These are phyloP conservation scores for Kodamaea fukazawae DNA, from an alignment of 805 yeast genomes.

Conservation along the genomic window DNA sequence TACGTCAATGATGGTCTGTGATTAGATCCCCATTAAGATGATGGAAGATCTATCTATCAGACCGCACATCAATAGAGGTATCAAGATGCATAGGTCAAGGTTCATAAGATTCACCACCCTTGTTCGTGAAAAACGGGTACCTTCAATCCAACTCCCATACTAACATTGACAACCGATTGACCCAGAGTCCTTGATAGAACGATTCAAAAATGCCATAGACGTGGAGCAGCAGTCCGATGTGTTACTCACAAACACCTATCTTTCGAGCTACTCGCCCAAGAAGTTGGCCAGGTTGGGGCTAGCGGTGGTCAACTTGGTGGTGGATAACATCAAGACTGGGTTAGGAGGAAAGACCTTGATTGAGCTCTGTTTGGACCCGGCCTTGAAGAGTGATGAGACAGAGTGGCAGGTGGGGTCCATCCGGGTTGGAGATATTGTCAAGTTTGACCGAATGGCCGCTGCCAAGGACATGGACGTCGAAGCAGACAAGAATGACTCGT, in stretches of 20 bases:
- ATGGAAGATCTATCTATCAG: slow-evolving; percentile 14
- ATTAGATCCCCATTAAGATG: slow-evolving; percentile 4
- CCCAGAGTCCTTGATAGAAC: slow-evolving; percentile 14
- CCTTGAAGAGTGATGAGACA: slow-evolving; percentile 29
- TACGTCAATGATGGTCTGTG: slow-evolving; percentile 4
- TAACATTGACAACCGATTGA: slow-evolving; percentile 6
- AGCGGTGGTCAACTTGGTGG: slow-evolving; percentile 65
- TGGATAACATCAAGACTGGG: slow-evolving; percentile 68
- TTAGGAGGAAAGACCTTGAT: slow-evolving; percentile 71
- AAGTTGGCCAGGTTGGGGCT: slow-evolving; percentile 67
- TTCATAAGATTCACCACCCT: slow-evolving; percentile 10
- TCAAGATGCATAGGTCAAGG: slow-evolving; percentile 26
- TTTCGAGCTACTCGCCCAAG: slow-evolving; percentile 50
- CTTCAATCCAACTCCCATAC: slow-evolving; percentile 15
- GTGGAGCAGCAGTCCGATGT: slow-evolving; percentile 38
- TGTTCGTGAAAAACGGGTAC: slow-evolving; percentile 29
- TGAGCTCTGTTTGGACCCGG: slow-evolving; percentile 60
- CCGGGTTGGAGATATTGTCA: slow-evolving; percentile 75
- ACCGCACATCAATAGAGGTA: slow-evolving; percentile 16
- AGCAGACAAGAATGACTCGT: slow-evolving; percentile 23
- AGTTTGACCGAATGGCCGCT: slow-evolving; percentile 45
- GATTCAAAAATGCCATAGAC: slow-evolving; percentile 32
- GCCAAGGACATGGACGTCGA: slow-evolving; percentile 12
- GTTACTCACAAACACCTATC: slow-evolving; percentile 30
- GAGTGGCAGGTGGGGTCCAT: slow-evolving; percentile 50